These are phyloP conservation scores for Solanum bulbocastanum DNA, from an alignment of 257 asterid species.

Conservation along the genomic window DNA sequence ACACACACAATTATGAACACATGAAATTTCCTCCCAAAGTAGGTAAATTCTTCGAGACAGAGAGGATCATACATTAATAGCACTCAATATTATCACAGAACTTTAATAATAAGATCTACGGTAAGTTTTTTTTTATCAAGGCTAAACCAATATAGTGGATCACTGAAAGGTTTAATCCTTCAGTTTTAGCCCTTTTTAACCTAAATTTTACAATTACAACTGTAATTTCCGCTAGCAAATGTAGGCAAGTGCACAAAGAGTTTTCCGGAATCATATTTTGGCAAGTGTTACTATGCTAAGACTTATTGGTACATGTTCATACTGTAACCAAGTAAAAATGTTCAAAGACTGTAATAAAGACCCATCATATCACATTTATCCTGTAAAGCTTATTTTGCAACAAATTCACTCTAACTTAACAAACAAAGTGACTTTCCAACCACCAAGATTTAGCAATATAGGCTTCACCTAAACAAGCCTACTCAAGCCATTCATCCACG, in stretches of 20 bases:
- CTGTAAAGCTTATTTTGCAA: not conserved
- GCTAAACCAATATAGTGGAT: not conserved
- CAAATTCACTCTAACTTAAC: not conserved
- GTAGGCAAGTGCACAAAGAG: not conserved
- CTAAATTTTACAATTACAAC: not conserved
- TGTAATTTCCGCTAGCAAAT: not conserved
- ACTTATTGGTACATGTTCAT: not conserved
- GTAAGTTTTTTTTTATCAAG: not conserved
- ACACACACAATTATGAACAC: not conserved
- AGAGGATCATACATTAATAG: not conserved
- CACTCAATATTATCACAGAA: not conserved
- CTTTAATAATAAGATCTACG: not conserved
- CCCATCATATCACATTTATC: not conserved
- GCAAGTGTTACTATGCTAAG: not conserved
- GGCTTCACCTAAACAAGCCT: not conserved
- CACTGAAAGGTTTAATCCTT: not conserved
- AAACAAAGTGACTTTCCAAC: not conserved
- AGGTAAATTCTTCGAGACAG: not conserved
- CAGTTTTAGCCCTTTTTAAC: not conserved
- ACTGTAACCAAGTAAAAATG: not conserved
- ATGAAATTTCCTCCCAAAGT: not conserved
- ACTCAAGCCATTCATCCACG: not conserved
- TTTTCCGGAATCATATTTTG: not conserved
- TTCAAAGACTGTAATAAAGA: not conserved
- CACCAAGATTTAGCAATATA: not conserved